Conservation (phyloP, 2,329 filamentous ascomycete species). For the Penicillium sp. region DNA sequence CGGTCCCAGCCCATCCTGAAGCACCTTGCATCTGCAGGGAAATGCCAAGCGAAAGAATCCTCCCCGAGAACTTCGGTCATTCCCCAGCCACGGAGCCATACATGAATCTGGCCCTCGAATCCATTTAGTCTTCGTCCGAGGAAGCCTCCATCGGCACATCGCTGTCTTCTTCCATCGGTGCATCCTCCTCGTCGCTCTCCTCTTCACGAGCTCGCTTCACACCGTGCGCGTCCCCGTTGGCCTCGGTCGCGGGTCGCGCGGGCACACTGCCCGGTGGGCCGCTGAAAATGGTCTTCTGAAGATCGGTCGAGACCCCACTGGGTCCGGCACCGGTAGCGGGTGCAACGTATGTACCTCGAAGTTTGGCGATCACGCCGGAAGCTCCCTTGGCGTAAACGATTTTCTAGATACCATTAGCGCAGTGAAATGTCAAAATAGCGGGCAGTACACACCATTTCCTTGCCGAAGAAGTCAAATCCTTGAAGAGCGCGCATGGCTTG, state of each 20-base stretch:
- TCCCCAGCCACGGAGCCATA: constrained; percentile 2
- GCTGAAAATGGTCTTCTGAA: constrained; percentile 79
- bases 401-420: constrained; percentile 56
- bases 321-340: constrained; percentile 52
- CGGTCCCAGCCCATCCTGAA: constrained; percentile 21
- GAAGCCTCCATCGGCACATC: constrained; percentile 69
- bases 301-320: constrained; percentile 66
- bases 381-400: constrained; percentile 89
- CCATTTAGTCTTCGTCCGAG: constrained; percentile 66
- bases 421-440: not conserved
- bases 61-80: constrained; percentile 12
- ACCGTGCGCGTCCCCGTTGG: constrained; percentile 52
- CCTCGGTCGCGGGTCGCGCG: constrained; percentile 50
- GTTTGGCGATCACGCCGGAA: constrained; percentile 82
- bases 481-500: constrained; percentile 89
- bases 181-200: constrained; percentile 53
- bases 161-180: constrained; percentile 65
- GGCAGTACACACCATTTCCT: constrained; percentile 68
- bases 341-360: constrained; percentile 84
- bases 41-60: constrained; percentile 13
- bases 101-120: not conserved
- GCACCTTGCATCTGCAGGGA: constrained; percentile 14
- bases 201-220: constrained; percentile 70
- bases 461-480: constrained; percentile 80
- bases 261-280: constrained; percentile 51